Percentiles rank a stretch among this genome's conserved stretches.
Conservation (phyloP, 1,139 yeast genomes). For the Zygotorulaspora mrakii region DNA sequence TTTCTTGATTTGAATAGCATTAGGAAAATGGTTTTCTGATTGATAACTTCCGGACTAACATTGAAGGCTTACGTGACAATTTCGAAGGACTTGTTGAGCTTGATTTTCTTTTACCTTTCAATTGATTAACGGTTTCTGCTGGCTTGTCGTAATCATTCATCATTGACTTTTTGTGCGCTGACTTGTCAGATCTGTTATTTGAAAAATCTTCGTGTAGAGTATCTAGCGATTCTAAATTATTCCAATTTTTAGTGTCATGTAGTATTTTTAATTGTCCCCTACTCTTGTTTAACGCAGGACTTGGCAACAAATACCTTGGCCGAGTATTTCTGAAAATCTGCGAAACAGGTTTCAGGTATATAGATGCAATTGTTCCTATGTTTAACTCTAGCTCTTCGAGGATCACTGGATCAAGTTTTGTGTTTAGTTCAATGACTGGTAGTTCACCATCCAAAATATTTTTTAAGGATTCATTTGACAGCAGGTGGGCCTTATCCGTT, state of each 20-base stretch:
- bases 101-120: constrained; percentile 35
- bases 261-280: constrained; percentile 20
- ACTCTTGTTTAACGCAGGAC: constrained; percentile 54
- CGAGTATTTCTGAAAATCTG: constrained; percentile 72
- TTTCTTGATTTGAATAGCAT: constrained; percentile 1
- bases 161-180: constrained; percentile 22
- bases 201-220: constrained; percentile 18
- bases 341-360: constrained; percentile 76
- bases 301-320: constrained; percentile 48
- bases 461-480: constrained; percentile 36
- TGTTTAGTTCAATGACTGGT: constrained; percentile 68
- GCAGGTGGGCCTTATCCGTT: constrained; percentile 10
- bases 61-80: constrained; percentile 36
- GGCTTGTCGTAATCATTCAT: constrained; percentile 41
- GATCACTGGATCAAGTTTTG: constrained; percentile 63
- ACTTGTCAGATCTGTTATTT: constrained; percentile 12
- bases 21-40: constrained; percentile 19
- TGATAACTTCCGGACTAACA: constrained; percentile 28
- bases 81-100: constrained; percentile 33
- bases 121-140: constrained; percentile 37
- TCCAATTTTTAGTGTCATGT: constrained; percentile 10
- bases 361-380: constrained; percentile 78
- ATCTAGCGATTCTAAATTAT: constrained; percentile 12
- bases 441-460: constrained; percentile 55
- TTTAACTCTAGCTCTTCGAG: constrained; percentile 79